Percentiles rank a stretch among this genome's conserved stretches.
phyloP scores from a whole-genome alignment of 495 filamentous ascomycete species.

The Chaetomium cochliodes region DNA sequence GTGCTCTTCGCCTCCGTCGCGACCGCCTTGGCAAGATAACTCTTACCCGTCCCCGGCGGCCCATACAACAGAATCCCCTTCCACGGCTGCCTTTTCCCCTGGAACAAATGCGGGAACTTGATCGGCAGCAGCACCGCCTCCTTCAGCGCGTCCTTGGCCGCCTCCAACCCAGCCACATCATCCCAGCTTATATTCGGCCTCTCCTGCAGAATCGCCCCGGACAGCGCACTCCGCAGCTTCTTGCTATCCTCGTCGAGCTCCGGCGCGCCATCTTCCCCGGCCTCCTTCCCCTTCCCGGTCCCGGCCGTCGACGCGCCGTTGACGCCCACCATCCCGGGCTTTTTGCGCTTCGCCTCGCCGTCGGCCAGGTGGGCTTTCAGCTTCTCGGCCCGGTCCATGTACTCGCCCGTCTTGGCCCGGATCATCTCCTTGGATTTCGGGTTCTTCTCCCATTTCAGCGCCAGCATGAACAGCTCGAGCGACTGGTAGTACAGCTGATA shows the following conservation, averaged over 20 bases:
- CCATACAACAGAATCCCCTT: slow-evolving; percentile 97
- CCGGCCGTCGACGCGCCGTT: slow-evolving; percentile 79
- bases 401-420: slow-evolving; percentile 84
- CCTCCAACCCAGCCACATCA: slow-evolving; percentile 94
- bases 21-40: slow-evolving; percentile 93
- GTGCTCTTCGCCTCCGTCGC: slow-evolving; percentile 98
- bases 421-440: slow-evolving; percentile 95
- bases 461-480: slow-evolving; percentile 94
- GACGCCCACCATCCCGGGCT: slow-evolving; percentile 75
- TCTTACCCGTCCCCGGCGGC: slow-evolving; percentile 95
- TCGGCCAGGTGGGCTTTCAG: slow-evolving; percentile 85
- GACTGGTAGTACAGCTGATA: slow-evolving; percentile 93
- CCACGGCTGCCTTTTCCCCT: slow-evolving; percentile 97
- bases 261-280: slow-evolving; percentile 56
- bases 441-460: slow-evolving; percentile 98
- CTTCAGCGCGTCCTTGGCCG: slow-evolving; percentile 94
- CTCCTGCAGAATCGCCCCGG: slow-evolving; percentile 89
- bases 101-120: slow-evolving; percentile 95
- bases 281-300: slow-evolving; percentile 54
- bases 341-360: slow-evolving; percentile 66
- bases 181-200: slow-evolving; percentile 97
- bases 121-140: slow-evolving; percentile 96
- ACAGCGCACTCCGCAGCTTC: slow-evolving; percentile 85
- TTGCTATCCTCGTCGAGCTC: slow-evolving; percentile 85
- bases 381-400: slow-evolving; percentile 98